These are phyloP conservation scores for Flaveria trinervia DNA, from an alignment of 129 eudicot species.

Conservation along the genomic window DNA sequence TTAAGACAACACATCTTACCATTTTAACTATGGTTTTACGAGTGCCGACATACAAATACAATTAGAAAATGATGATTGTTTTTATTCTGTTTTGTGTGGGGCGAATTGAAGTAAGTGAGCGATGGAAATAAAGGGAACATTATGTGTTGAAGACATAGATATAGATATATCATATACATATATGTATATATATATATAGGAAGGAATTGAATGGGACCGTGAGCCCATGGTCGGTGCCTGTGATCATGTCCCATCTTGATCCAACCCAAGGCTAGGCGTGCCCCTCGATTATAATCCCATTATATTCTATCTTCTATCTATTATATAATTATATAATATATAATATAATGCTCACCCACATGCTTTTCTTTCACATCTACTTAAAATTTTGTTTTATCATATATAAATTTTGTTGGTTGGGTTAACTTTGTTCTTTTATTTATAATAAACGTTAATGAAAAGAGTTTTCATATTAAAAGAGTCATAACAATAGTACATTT, in stretches of 20 bases:
- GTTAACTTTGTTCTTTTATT: background rate
- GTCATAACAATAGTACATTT: no score
- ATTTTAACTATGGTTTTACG: no score
- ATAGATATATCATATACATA: background rate
- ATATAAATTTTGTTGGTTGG: background rate
- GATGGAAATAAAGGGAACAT: conserved; percentile 11
- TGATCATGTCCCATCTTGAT: conserved; percentile 75
- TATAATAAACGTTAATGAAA: background rate
- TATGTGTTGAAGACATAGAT: background rate
- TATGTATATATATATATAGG: no score
- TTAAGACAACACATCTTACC: no score
- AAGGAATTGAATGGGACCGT: conserved; percentile 27
- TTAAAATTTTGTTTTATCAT: background rate
- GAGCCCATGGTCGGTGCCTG: conserved; percentile 46
- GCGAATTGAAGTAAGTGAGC: background rate
- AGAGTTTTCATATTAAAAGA: background rate
- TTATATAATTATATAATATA: conserved; percentile 18
- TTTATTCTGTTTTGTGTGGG: background rate
- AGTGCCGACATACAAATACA: no score
- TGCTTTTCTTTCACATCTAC: conserved; percentile 24
- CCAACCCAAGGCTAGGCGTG: conserved; percentile 72
- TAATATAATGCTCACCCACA: conserved; percentile 52
- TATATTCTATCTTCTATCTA: background rate
- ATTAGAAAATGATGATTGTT: no score
- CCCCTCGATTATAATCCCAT: conserved; percentile 59